Conservation (phyloP, 805 yeast genomes). For the Kodamaea leandrae region DNA sequence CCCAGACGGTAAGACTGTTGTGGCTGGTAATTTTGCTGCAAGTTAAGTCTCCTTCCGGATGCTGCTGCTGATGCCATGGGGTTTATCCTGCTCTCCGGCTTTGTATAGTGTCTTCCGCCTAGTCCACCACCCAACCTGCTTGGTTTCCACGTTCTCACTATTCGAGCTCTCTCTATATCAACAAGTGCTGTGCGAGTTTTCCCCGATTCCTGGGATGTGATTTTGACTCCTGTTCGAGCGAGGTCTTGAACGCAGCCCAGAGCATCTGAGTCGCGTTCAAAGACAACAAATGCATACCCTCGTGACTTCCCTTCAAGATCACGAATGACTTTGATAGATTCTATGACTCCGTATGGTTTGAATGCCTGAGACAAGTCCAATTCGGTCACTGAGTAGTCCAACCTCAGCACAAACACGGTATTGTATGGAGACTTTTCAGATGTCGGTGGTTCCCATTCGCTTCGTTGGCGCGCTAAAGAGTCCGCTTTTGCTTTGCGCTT, state of each 20-base stretch:
- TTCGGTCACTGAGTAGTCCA: constrained; percentile 64
- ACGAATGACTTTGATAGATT: constrained; percentile 42
- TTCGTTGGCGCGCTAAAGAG: constrained; percentile 23
- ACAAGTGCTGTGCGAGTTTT: constrained; percentile 53
- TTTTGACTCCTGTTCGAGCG: constrained; percentile 41
- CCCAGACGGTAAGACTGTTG: neutral
- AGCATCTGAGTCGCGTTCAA: constrained; percentile 58
- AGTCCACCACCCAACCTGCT: constrained; percentile 84
- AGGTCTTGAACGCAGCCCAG: constrained; percentile 58
- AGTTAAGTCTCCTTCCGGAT: constrained; percentile 17
- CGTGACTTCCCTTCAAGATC: constrained; percentile 49
- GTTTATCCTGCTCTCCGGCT: constrained; percentile 21
- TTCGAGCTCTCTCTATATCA: constrained; percentile 69
- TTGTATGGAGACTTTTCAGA: constrained; percentile 59
- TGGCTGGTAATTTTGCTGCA: constrained; percentile 2
- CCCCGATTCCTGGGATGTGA: constrained; percentile 39
- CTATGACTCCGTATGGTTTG: constrained; percentile 67
- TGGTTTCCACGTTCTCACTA: constrained; percentile 67
- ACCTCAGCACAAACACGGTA: constrained; percentile 75
- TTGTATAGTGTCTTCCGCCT: constrained; percentile 77
- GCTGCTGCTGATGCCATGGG: constrained; percentile 39
- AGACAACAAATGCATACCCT: constrained; percentile 85
- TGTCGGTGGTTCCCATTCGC: constrained; percentile 29
- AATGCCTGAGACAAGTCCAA: constrained; percentile 64
- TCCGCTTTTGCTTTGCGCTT: constrained; percentile 8